Evolutionary conservation across 257 asterid genomes (phyloP), one percentile per base, ranked within the genome.

Genomic region (Ajuga chamaepitys): DNA sequence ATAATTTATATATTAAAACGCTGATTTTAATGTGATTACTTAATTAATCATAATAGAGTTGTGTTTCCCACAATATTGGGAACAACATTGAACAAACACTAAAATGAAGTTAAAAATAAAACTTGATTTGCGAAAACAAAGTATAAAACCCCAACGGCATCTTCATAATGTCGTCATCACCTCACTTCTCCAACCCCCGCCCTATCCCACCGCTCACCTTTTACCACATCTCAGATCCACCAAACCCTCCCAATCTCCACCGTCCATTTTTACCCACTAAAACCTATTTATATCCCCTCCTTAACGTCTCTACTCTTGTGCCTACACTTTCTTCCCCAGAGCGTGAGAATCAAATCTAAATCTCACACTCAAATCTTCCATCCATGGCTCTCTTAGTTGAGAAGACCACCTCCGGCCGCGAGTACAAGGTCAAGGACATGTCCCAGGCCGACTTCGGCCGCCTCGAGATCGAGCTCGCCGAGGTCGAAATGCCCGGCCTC

Each of bases 381-480:
- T 5, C 76, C 61, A 89, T 89, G 97, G 85, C 95, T 62, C 83
- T 89, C 48, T 70, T 73, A 0, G 91, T 87, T 5, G 97, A 89
- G 73, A 89, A 87, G 22, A 87, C 97, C 13, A 62, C 81, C 28
- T 70, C 95, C 30, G 97, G 97, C 45, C 85, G 95, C 24, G 95
- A 89, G 73, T 89, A 78, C 86, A 89, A 89, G 82, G 97, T 89
- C 70, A 87, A 82, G 83, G 97, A 89, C 84, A 81, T 87, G 95
- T 76, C 97, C 40, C 97, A 87, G 78, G 95, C 95, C 7, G 97
- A 89, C 64, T 89, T 89, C 74, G 95, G 97, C 47, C 85, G 95
- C 16, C 88, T 89, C 70, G 97, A 89, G 14, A 62, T 89, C 73
- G 96, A 89, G 69, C 87, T 89, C 0, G 96, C 96, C 69, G 96